Evolutionary conservation across 257 asterid genomes (phyloP).

Genomic region (Penstemon davidsonii): DNA sequence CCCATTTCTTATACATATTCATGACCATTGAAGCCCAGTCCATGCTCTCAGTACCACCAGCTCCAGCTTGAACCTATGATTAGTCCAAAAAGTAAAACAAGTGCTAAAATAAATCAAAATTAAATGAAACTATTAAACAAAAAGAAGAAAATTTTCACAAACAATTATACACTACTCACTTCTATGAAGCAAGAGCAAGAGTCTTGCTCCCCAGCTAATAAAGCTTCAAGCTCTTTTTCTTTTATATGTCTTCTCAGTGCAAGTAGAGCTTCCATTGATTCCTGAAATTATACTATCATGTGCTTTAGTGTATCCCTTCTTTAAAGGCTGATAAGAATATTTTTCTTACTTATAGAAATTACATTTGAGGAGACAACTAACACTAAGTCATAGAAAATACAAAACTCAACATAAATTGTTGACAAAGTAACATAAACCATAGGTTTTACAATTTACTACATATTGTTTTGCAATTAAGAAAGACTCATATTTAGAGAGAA

Average conservation of each 20-base stretch:
- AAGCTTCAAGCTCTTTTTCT: constrained; percentile 92
- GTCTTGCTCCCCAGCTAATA: constrained; percentile 85
- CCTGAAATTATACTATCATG: constrained; percentile 47
- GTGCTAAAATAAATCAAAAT: neutral
- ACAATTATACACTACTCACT: constrained; percentile 40
- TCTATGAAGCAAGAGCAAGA: constrained; percentile 86
- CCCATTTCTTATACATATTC: constrained; percentile 97
- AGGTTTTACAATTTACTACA: neutral
- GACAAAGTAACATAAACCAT: neutral
- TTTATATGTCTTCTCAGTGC: constrained; percentile 60
- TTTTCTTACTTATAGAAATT: neutral
- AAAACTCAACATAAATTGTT: neutral
- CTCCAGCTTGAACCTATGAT: constrained; percentile 94
- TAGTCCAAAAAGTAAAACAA: constrained; percentile 12
- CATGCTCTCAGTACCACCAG: constrained; percentile 99
- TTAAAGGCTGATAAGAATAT: neutral
- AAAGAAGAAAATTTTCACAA: neutral
- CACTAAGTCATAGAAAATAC: neutral
- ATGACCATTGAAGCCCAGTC: constrained; percentile 98
- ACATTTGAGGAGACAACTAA: neutral
- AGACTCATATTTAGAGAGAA: neutral
- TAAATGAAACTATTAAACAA: neutral
- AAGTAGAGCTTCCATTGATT: constrained; percentile 68
- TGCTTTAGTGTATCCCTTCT: neutral
- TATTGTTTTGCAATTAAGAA: neutral